Conservation (phyloP, 2,329 filamentous ascomycete species). For the Penicillium vulpinum region DNA sequence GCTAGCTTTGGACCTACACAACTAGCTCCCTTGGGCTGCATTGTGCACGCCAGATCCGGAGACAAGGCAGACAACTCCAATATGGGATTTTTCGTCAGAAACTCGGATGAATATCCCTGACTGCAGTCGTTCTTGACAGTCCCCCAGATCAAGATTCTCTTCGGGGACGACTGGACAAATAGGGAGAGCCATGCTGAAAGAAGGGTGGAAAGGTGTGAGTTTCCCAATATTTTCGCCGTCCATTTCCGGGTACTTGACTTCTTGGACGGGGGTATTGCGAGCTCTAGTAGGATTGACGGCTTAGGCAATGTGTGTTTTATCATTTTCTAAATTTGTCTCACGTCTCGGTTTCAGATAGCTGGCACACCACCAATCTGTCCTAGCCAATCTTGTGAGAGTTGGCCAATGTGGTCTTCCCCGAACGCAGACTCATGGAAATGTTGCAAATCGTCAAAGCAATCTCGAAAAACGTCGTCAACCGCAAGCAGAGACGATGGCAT, state of each 20-base stretch:
- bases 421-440: conserved; percentile 23
- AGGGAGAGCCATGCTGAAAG: conserved; percentile 24
- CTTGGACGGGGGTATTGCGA: conserved; percentile 16
- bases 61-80: conserved; percentile 51
- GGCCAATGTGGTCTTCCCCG: conserved; percentile 30
- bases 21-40: conserved; percentile 31
- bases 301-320: conserved; percentile 7
- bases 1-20: conserved; percentile 24
- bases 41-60: conserved; percentile 41
- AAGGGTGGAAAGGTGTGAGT: conserved; percentile 48
- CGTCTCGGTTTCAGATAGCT: too few species aligned
- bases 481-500: conserved; percentile 8
- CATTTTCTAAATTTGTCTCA: too few species aligned
- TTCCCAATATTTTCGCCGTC: conserved; percentile 34
- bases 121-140: conserved; percentile 32
- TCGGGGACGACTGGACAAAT: conserved; percentile 3
- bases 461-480: conserved; percentile 42
- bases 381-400: conserved; percentile 39
- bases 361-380: conserved; percentile 24
- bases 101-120: conserved; percentile 47
- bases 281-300: conserved; percentile 13
- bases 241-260: conserved; percentile 15
- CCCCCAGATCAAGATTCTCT: conserved; percentile 19
- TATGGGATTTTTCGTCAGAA: conserved; percentile 48
- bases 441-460: conserved; percentile 40